Base-by-base conservation (phyloP, 208 protist species). In the Wallacemonas sp. region DNA sequence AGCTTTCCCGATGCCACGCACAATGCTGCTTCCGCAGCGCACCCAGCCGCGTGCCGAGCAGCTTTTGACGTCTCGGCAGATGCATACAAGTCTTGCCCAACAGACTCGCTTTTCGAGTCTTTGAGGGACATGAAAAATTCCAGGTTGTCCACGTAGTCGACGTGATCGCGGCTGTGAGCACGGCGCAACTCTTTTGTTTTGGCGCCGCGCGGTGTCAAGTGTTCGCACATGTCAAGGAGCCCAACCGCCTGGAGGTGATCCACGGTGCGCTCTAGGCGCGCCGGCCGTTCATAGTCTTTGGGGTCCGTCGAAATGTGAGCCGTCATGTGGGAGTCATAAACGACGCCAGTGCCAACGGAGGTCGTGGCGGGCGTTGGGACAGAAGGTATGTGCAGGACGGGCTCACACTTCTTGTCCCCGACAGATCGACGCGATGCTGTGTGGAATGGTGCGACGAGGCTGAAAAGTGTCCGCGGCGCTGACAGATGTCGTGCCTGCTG, bases 81-180 rank as follows among this genome's bases (percentile, higher is more conserved):
- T 19, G 80, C 85, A 66, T 90, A 97, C 11, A 97, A 62, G 64
- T 94, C 88, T 34, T 90, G 77, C 5, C 86, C 90, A 27, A 93
- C 77, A 49, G 24, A 72, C 44, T 58, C 70, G 58, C 46, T 68
- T 33, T 19, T 39, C 62, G 47, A 74, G 58, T 44, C 45, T 38
- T 34, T 68, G 44, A 59, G 41, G 38, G 26, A 39, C 67, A 82
- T 70, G 42, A 82, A 71, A 65, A 93, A 87, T 55, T 88, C 85
- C 1, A 91, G 67, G 34, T 90, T 80, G 58, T 91, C 85, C n/a
- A 96, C 72, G 17, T 67, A 73, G 51, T 94, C 82, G 39, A 96
- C 70, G 55, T 90, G 81, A 17, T 78, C 75, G 14, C 68, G 59
- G 0, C 76, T 77, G 77, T 96, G 91, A 21, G 92, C 87, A 28